Conservation (phyloP, 768 basidiomycete genomes). For the Lentinula aciculospora region DNA sequence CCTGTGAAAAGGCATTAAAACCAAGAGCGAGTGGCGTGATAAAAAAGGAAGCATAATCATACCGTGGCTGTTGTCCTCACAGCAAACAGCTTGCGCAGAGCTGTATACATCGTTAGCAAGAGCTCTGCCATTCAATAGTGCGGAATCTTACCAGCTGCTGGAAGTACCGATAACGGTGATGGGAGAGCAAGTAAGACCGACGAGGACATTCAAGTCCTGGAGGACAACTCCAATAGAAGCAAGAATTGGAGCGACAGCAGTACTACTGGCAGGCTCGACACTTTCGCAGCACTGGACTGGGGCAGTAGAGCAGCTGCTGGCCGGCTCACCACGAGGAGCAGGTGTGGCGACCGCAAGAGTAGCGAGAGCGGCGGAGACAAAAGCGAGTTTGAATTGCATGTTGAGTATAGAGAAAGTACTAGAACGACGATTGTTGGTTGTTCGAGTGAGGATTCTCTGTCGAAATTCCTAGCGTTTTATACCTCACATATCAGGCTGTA, state of each 20-base stretch:
- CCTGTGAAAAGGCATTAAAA: neutral
- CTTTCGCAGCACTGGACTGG: neutral
- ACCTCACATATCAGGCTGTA: neutral
- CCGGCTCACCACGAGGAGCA: neutral
- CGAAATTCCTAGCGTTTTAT: neutral
- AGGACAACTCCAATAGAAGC: conserved; percentile 35
- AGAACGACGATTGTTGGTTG: conserved; percentile 2
- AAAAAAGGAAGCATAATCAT: neutral
- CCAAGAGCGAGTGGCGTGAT: neutral
- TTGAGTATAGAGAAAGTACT: neutral
- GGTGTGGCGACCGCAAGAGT: conserved; percentile 1
- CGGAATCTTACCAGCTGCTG: neutral
- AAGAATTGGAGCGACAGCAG: conserved; percentile 9
- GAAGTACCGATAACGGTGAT: neutral
- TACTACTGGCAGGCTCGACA: neutral
- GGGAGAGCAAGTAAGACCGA: conserved; percentile 7
- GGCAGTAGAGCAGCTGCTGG: neutral
- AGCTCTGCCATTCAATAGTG: neutral
- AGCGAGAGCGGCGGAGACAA: conserved; percentile 1
- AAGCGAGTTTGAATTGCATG: conserved; percentile 7
- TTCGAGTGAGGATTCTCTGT: neutral
- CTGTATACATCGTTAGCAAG: neutral
- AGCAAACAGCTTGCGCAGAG: conserved; percentile 2
- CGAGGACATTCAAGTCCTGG: conserved; percentile 26
- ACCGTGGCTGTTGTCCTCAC: conserved; percentile 3